These are phyloP conservation scores for Coemansia sp. DNA, from an alignment of 192 early-diverging fungal genomes.

Conservation along the genomic window DNA sequence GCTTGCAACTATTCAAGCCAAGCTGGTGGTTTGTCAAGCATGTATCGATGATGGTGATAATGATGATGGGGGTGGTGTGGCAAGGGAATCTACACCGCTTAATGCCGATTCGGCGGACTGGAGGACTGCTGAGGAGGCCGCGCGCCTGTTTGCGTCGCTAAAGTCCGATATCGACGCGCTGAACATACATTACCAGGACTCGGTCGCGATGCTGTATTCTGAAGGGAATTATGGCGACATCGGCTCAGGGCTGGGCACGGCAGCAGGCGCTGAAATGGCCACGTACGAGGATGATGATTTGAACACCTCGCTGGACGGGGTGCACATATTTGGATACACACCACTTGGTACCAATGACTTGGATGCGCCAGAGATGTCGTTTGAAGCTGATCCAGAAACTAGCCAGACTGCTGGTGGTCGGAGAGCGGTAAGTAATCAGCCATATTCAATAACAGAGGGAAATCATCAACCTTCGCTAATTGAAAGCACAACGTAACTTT, in stretches of 20 bases:
- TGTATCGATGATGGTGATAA: slow-evolving; percentile 2
- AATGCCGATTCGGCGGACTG: background rate
- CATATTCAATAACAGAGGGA: too few species aligned
- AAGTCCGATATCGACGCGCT: slow-evolving; percentile 41
- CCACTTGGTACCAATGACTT: slow-evolving; percentile 6
- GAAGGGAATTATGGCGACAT: background rate
- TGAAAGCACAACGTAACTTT: background rate
- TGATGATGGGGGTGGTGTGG: background rate
- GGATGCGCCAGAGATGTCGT: slow-evolving; percentile 27
- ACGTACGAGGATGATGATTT: background rate
- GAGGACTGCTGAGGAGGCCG: slow-evolving; percentile 12
- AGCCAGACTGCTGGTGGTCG: background rate
- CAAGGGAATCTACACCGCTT: too few species aligned
- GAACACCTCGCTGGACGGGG: slow-evolving; percentile 2
- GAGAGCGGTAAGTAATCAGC: slow-evolving; percentile 10
- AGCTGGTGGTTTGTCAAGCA: slow-evolving; percentile 25
- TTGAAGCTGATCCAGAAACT: slow-evolving; percentile 32
- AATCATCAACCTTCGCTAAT: too few species aligned
- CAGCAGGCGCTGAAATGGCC: background rate
- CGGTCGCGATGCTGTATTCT: slow-evolving; percentile 9
- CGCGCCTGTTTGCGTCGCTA: slow-evolving; percentile 40
- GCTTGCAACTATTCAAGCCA: slow-evolving; percentile 22
- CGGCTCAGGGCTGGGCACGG: background rate
- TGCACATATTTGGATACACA: slow-evolving; percentile 29
- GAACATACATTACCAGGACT: slow-evolving; percentile 24